A percentile compares a stretch with the other conserved stretches of the same genome.
Conservation (phyloP, 179 eudicot genomes). For the Beta lomatogona region DNA sequence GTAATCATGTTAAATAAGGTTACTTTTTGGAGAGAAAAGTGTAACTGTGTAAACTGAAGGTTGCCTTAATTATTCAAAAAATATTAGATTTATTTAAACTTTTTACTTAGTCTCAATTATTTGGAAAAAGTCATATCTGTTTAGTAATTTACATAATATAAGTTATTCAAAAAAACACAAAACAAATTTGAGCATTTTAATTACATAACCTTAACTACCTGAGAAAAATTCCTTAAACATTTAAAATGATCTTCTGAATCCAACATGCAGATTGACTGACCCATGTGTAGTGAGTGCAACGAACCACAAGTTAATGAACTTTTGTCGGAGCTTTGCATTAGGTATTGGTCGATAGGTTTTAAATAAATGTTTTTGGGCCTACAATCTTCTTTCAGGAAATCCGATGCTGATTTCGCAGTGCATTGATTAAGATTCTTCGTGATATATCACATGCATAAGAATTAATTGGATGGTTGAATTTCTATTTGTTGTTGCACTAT, state of each 20-base stretch:
- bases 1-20: no score
- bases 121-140: no score
- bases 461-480: neutral
- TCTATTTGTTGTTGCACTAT: neutral
- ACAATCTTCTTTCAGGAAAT: constrained; percentile 6
- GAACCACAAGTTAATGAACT: neutral
- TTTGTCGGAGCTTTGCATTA: constrained; percentile 9
- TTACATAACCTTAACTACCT: no score
- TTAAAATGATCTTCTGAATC: neutral
- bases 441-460: constrained; percentile 9
- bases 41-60: no score
- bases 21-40: no score
- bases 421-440: constrained; percentile 15
- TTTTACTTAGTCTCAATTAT: no score
- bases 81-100: no score
- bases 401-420: constrained; percentile 26
- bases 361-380: neutral
- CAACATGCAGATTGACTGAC: constrained; percentile 16
- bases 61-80: no score
- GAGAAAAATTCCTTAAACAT: no score
- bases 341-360: neutral
- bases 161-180: no score
- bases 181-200: no score
- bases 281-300: constrained; percentile 17
- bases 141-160: no score